Evolutionary conservation across 495 filamentous ascomycete species (phyloP).

Genomic region (Neurospora hispaniola): DNA sequence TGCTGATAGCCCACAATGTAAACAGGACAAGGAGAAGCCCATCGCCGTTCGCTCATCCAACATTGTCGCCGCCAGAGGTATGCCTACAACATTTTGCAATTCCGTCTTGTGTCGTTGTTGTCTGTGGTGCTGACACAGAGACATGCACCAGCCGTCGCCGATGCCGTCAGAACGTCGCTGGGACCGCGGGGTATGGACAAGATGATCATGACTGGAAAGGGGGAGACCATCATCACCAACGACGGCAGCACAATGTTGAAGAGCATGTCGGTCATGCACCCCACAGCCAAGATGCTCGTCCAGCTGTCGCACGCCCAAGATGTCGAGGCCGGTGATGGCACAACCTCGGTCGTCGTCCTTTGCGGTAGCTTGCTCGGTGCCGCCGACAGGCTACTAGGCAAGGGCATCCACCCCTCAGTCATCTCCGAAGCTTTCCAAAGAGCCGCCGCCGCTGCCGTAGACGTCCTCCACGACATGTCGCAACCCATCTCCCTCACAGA

Average conservation of each 20-base stretch:
- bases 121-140: neutral
- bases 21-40: conserved; percentile 95
- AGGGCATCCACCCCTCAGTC: conserved; percentile 94
- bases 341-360: conserved; percentile 96
- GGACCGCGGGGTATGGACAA: conserved; percentile 77
- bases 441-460: conserved; percentile 76
- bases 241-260: conserved; percentile 98
- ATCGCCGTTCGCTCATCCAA: conserved; percentile 89
- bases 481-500: conserved; percentile 85
- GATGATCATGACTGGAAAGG: conserved; percentile 96
- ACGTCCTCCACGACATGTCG: conserved; percentile 90
- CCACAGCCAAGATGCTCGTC: conserved; percentile 96
- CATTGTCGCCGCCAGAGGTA: conserved; percentile 94
- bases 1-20: conserved; percentile 30
- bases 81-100: conserved; percentile 12
- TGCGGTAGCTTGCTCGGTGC: conserved; percentile 89
- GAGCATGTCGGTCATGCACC: conserved; percentile 98
- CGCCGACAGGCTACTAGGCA: conserved; percentile 76
- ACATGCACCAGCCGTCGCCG: conserved; percentile 64
- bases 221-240: conserved; percentile 97
- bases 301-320: conserved; percentile 95
- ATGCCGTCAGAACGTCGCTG: conserved; percentile 79
- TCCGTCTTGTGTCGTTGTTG: neutral
- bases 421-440: conserved; percentile 97
- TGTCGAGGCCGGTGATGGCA: conserved; percentile 96